Evolutionary conservation across 441 rosid genomes (phyloP).

Genomic region (Arabidopsis hybrid): DNA sequence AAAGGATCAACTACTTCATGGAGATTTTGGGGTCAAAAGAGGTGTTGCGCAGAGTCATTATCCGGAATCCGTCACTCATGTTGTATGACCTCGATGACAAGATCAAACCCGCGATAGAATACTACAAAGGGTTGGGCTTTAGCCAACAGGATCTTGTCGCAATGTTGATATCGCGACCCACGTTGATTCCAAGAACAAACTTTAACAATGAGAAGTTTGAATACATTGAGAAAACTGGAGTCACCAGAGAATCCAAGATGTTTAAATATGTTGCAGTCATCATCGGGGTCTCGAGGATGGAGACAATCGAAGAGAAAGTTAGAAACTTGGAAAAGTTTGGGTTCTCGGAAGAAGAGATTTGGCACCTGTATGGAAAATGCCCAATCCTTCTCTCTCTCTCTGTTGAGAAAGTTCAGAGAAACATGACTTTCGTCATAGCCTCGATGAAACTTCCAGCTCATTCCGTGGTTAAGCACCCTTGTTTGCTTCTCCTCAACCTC

Average conservation of each 20-base stretch:
- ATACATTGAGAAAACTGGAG: conserved; percentile 60
- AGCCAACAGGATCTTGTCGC: conserved; percentile 55
- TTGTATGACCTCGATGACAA: conserved; percentile 62
- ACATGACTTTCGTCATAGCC: conserved; percentile 77
- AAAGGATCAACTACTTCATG: conserved; percentile 63
- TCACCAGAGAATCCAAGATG: conserved; percentile 64
- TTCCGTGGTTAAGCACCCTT: conserved; percentile 56
- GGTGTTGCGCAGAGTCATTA: conserved; percentile 63
- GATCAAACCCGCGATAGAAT: conserved; percentile 63
- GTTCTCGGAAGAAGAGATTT: conserved; percentile 66
- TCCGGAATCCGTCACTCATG: conserved; percentile 80
- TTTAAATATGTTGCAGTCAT: conserved; percentile 70
- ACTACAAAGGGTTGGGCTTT: conserved; percentile 67
- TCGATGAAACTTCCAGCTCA: conserved; percentile 67
- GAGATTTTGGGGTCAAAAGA: conserved; percentile 68
- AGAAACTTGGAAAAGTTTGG: conserved; percentile 80
- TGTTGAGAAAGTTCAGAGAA: conserved; percentile 81
- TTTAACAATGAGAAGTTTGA: conserved; percentile 73
- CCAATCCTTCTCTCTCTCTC: conserved; percentile 71
- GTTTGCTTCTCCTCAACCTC: conserved; percentile 58
- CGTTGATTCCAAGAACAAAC: conserved; percentile 70
- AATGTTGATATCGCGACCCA: conserved; percentile 74
- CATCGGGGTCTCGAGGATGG: conserved; percentile 71
- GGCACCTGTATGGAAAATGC: conserved; percentile 66
- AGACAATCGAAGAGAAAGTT: conserved; percentile 73